These are phyloP conservation scores for Onygenales sp. DNA, from an alignment of 2,329 filamentous ascomycete genomes.

Conservation along the genomic window DNA sequence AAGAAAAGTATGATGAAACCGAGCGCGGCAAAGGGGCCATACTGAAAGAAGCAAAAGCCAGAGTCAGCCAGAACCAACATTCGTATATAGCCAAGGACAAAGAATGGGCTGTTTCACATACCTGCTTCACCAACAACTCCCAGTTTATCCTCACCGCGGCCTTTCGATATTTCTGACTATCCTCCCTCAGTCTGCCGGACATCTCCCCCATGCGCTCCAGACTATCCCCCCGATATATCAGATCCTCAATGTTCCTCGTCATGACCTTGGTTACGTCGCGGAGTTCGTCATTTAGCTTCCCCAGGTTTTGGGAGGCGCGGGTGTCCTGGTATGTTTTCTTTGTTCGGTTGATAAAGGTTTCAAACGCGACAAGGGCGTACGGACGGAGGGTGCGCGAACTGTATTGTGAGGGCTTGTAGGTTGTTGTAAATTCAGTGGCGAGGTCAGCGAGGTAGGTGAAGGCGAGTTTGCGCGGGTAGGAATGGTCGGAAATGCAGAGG, in stretches of 20 bases:
- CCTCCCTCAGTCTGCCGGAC: constrained; percentile 74
- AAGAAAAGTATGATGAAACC: constrained; percentile 77
- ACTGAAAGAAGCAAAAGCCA: constrained; percentile 38
- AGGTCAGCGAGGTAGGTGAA: constrained; percentile 97
- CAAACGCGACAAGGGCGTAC: constrained; percentile 96
- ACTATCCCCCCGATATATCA: constrained; percentile 88
- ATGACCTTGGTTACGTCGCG: constrained; percentile 98
- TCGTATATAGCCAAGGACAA: not conserved
- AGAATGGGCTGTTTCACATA: constrained; percentile 22
- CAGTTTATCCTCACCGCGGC: constrained; percentile 96
- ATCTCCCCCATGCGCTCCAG: constrained; percentile 96
- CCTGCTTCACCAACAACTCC: constrained; percentile 89
- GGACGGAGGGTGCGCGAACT: constrained; percentile 67
- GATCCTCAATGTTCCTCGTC: constrained; percentile 99
- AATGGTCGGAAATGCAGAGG: constrained; percentile 83
- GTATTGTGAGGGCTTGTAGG: constrained; percentile 66
- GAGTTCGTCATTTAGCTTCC: constrained; percentile 92
- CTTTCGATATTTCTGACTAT: constrained; percentile 86
- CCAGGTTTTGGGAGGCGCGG: constrained; percentile 82
- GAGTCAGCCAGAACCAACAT: not conserved
- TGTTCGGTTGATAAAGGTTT: constrained; percentile 89
- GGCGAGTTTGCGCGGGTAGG: constrained; percentile 94
- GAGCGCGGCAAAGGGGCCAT: constrained; percentile 77
- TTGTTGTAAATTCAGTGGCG: constrained; percentile 78
- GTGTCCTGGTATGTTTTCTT: constrained; percentile 91